Conservation (phyloP, 2,329 filamentous ascomycete genomes). For the Mycosphaerelloides madeirae region DNA sequence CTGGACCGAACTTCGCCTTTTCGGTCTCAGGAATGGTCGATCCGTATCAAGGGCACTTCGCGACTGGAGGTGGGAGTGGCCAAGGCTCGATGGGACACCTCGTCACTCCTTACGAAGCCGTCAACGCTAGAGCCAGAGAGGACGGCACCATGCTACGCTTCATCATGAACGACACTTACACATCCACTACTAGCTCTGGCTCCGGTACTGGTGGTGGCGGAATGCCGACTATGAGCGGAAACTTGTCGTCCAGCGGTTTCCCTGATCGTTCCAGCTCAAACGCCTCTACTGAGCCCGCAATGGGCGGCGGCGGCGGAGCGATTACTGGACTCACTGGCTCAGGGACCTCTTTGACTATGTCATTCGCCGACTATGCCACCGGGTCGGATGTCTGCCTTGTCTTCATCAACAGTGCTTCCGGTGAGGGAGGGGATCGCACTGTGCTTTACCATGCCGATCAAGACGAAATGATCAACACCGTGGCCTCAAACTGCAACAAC, state of each 20-base stretch:
- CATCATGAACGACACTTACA: conserved; percentile 33
- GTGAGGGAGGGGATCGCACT: conserved; percentile 27
- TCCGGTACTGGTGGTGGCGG: conserved; percentile 5
- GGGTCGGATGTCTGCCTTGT: conserved; percentile 29
- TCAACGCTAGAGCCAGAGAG: conserved; percentile 7
- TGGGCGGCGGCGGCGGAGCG: conserved; percentile 5
- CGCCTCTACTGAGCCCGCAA: conserved; percentile 6
- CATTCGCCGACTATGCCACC: conserved; percentile 13
- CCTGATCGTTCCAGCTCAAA: conserved; percentile 4
- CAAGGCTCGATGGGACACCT: conserved; percentile 12
- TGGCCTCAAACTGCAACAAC: conserved; percentile 34
- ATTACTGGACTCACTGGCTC: conserved; percentile 4
- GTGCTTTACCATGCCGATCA: conserved; percentile 22
- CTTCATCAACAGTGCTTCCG: conserved; percentile 29
- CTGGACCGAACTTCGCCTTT: conserved; percentile 14
- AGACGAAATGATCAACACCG: conserved; percentile 25
- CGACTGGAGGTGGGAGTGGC: conserved; percentile 16
- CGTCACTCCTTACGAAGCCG: conserved; percentile 11
- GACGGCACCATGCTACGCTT: conserved; percentile 32
- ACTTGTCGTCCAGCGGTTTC: conserved; percentile 5
- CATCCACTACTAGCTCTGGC: conserved; percentile 3
- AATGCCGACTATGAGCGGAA: conserved; percentile 11
- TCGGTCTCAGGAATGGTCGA: conserved; percentile 11
- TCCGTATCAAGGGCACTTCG: conserved; percentile 14
- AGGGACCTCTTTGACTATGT: conserved; percentile 9